Conservation (phyloP, 2,329 filamentous ascomycete genomes). For the Aspergillus sp. region DNA sequence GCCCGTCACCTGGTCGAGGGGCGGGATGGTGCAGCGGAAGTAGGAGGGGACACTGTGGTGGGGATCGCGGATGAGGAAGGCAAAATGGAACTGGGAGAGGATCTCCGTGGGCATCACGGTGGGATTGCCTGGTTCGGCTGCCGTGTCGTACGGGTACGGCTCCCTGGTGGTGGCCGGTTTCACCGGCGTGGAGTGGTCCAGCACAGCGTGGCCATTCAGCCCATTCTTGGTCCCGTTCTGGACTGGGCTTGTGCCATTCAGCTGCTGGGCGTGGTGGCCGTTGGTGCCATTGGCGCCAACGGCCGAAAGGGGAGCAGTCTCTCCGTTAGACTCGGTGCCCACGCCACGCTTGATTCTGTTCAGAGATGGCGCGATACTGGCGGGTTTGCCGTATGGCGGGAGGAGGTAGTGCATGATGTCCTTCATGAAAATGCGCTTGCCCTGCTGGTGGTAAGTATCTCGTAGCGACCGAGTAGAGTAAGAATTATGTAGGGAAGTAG, state of each 20-base stretch:
- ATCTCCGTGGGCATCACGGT: conserved; percentile 76
- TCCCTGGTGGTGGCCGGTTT: neutral
- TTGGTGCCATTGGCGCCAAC: conserved; percentile 13
- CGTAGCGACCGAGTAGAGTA: conserved; percentile 8
- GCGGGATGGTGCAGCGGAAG: conserved; percentile 90
- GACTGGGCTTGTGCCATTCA: conserved; percentile 18
- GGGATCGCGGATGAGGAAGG: conserved; percentile 96
- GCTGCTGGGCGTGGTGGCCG: conserved; percentile 21
- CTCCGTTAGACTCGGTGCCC: conserved; percentile 37
- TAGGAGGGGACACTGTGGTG: conserved; percentile 87
- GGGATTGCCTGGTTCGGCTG: conserved; percentile 70
- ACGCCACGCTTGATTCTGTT: conserved; percentile 60
- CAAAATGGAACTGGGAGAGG: conserved; percentile 83
- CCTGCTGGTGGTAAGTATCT: conserved; percentile 58
- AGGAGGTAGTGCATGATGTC: conserved; percentile 94
- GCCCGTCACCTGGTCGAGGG: conserved; percentile 76
- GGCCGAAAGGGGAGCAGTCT: conserved; percentile 19
- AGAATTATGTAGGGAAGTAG: neutral
- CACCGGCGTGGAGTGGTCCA: neutral
- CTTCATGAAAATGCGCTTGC: conserved; percentile 95
- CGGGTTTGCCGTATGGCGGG: conserved; percentile 68
- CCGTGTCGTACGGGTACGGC: conserved; percentile 61
- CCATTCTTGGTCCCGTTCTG: conserved; percentile 20
- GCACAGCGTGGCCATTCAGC: conserved; percentile 10
- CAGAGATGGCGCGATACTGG: conserved; percentile 77